These are phyloP conservation scores for Imleria badia DNA, from an alignment of 768 basidiomycete genomes.

Conservation along the genomic window DNA sequence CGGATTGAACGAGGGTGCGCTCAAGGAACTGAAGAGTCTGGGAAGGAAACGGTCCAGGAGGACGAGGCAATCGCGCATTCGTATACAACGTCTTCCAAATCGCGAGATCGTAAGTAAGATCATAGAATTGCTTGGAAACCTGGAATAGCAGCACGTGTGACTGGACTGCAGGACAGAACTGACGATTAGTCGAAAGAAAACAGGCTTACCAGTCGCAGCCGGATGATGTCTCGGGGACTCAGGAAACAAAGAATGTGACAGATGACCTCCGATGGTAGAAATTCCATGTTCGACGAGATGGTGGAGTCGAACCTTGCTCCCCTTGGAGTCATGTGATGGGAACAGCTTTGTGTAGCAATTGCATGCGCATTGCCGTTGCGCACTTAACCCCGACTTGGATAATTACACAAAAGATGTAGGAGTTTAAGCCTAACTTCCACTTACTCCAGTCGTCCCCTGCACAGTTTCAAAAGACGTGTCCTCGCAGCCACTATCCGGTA, in stretches of 20 bases:
- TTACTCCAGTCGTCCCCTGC: too few species aligned
- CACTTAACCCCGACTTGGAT: too few species aligned
- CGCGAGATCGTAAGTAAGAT: not conserved
- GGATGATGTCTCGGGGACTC: not conserved
- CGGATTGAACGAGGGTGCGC: not conserved
- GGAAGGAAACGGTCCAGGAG: not conserved
- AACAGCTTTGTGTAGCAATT: too few species aligned
- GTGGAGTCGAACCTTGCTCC: too few species aligned
- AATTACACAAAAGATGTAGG: too few species aligned
- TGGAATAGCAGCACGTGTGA: not conserved
- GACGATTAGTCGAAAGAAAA: not conserved
- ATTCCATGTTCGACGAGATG: too few species aligned
- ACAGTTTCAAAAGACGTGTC: too few species aligned
- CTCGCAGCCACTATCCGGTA: too few species aligned
- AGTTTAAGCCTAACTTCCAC: too few species aligned
- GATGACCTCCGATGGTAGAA: not conserved
- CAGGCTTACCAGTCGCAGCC: not conserved
- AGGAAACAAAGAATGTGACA: not conserved
- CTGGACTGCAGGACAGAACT: too few species aligned
- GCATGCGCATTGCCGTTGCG: too few species aligned
- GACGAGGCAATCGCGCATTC: not conserved
- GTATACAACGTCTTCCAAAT: not conserved
- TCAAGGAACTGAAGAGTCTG: not conserved
- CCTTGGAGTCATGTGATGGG: too few species aligned
- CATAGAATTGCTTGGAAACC: not conserved